Evolutionary conservation across 148 eudicot species (phyloP).

Genomic region (Bassia scoparia): DNA sequence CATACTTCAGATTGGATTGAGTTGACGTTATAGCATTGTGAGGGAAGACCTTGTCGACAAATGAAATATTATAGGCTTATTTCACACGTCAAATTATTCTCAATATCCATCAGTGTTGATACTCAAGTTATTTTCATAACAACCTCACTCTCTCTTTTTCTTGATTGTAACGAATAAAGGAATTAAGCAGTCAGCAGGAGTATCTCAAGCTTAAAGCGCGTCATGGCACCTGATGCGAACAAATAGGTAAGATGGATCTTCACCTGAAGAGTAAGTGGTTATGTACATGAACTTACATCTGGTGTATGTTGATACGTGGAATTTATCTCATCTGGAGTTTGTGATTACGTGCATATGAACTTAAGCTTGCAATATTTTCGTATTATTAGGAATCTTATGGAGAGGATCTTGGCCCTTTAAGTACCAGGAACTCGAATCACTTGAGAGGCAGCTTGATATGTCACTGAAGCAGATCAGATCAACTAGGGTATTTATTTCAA

Average conservation of each 20-base stretch:
- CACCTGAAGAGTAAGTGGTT: no score
- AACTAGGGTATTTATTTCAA: slow-evolving; percentile 64
- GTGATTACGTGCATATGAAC: neutral
- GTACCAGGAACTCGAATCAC: slow-evolving; percentile 84
- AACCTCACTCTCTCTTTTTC: neutral
- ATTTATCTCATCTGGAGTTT: neutral
- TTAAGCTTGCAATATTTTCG: neutral
- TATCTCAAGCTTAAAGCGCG: slow-evolving; percentile 80
- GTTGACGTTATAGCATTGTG: no score
- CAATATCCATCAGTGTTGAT: no score
- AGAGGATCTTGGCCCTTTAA: slow-evolving; percentile 91
- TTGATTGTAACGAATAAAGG: slow-evolving; percentile 37
- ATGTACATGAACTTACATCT: no score
- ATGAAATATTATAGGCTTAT: no score
- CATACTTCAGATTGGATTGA: no score
- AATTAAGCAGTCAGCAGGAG: slow-evolving; percentile 81
- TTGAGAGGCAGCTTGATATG: slow-evolving; percentile 86
- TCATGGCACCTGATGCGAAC: slow-evolving; percentile 67
- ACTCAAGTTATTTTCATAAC: neutral
- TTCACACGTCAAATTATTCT: no score
- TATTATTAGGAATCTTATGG: slow-evolving; percentile 66
- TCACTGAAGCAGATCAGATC: slow-evolving; percentile 88
- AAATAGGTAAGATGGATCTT: slow-evolving; percentile 46
- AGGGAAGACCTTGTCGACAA: no score
- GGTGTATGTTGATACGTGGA: no score